Evolutionary conservation across 108 stramenopile species (phyloP), one percentile per base, ranked within the genome.

Genomic region (Aurantiochytrium sp.): DNA sequence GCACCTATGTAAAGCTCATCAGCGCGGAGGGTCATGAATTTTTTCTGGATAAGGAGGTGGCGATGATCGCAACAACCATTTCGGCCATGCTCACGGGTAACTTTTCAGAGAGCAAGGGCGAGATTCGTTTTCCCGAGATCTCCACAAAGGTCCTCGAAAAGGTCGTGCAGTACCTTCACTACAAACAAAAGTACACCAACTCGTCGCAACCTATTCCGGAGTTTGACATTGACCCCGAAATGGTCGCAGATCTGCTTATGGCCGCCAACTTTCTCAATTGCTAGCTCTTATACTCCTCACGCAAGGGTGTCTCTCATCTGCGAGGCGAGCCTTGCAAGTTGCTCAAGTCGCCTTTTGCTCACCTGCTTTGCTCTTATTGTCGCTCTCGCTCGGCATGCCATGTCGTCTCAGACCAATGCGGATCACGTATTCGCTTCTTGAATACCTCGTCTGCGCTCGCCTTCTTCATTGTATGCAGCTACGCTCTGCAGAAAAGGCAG

Each of bases 11-110:
- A 12, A 69, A 69, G 42, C 42, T 69, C 35, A 69, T 69, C 72
- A 93, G 94, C 60, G 94, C 94, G 10, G 95, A 95, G 89, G 94
- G 93, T 47, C 94, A 94, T 25, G 95, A 94, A 43, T 95, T 95
- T 60, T 92, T 87, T 59, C 91, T 95, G n/a, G 94, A 93, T 45
- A 60, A 92, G 8, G 91, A 94, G 53, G 92, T 92, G 19, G 95
- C 94, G 44, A 91, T 91, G 89, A 89, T 94, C 42, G 88, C 92
- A 18, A 93, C 91, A 12, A 95, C 95, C 44, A 95, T 95, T 73
- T 89, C 91, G 45, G 93, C 95, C 5, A 95, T 95, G 95, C 92
- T 95, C 47, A 88, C 89, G 8, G 89, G 89, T 21, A 43, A 91
- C 42, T 91, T 90, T 29, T 72, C 88, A 14, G 91, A 92, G 83